Evolutionary conservation across 495 filamentous ascomycete genomes (phyloP).

Genomic region (Opeltia flavorubescens): DNA sequence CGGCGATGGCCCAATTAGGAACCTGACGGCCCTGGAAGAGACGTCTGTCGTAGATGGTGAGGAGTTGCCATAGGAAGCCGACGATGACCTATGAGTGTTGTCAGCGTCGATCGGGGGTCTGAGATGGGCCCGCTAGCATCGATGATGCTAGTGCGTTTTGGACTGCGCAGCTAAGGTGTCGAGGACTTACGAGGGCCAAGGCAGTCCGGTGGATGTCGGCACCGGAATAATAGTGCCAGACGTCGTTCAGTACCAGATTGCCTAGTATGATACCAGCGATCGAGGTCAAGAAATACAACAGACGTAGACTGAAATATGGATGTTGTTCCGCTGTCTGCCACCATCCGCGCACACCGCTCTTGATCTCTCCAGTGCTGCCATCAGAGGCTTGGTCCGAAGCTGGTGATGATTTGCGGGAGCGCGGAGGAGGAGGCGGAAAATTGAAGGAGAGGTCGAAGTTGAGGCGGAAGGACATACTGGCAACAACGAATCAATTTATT

Average conservation of each 20-base stretch:
- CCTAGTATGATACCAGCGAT: background rate
- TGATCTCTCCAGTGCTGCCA: background rate
- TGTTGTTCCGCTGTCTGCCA: background rate
- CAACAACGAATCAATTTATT: too few species aligned
- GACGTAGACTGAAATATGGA: background rate
- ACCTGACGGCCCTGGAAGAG: conserved; percentile 1
- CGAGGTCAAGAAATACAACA: background rate
- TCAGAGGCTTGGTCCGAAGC: background rate
- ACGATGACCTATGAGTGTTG: background rate
- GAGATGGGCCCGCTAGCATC: background rate
- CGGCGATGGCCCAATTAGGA: background rate
- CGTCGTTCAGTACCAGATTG: background rate
- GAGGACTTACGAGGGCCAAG: background rate
- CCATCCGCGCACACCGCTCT: background rate
- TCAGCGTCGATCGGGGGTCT: background rate
- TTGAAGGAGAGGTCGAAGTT: background rate
- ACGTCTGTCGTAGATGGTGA: background rate
- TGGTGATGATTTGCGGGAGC: background rate
- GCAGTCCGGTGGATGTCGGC: background rate
- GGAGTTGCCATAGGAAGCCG: background rate
- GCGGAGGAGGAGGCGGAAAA: conserved; percentile 1
- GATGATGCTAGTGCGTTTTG: too few species aligned
- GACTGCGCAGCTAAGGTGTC: too few species aligned
- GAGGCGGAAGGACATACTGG: background rate
- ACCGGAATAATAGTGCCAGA: background rate